Percentiles rank a stretch among this genome's conserved stretches.
Conservation (phyloP, 352 stramenopile species). For the Phytophthora europaea region DNA sequence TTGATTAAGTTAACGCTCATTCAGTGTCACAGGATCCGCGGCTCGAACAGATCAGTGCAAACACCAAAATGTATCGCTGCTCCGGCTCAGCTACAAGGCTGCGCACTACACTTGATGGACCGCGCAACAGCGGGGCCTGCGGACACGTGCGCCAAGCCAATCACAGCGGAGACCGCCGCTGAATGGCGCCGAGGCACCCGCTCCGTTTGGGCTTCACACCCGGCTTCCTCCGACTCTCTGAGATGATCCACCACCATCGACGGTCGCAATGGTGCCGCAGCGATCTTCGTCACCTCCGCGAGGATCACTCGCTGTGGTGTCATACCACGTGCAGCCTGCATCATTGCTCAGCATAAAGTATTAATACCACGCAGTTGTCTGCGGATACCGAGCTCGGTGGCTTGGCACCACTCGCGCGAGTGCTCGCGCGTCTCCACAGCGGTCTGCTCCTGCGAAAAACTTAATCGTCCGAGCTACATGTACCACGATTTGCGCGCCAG, state of each 20-base stretch:
- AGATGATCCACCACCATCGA: constrained; percentile 21
- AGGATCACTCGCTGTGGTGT: constrained; percentile 14
- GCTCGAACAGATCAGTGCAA: neutral
- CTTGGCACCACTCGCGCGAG: neutral
- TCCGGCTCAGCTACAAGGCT: constrained; percentile 27
- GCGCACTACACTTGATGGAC: neutral
- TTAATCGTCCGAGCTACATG: constrained; percentile 2
- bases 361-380: neutral
- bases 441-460: constrained; percentile 17
- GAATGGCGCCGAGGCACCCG: constrained; percentile 26
- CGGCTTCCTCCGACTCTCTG: constrained; percentile 28
- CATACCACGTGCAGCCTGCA: constrained; percentile 3
- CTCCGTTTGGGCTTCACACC: constrained; percentile 17
- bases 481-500: constrained; percentile 18
- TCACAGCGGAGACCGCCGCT: constrained; percentile 19
- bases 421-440: neutral
- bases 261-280: neutral
- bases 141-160: constrained; percentile 30
- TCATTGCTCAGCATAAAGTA: neutral
- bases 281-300: constrained; percentile 10
- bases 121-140: constrained; percentile 1
- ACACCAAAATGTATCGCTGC: constrained; percentile 34
- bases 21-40: neutral
- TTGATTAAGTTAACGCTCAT: neutral
- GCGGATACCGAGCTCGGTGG: neutral